Percentiles rank a stretch among this genome's conserved stretches.
Evolutionary conservation across 306 rosid species (phyloP).

Genomic region (Carpinus viminea): DNA sequence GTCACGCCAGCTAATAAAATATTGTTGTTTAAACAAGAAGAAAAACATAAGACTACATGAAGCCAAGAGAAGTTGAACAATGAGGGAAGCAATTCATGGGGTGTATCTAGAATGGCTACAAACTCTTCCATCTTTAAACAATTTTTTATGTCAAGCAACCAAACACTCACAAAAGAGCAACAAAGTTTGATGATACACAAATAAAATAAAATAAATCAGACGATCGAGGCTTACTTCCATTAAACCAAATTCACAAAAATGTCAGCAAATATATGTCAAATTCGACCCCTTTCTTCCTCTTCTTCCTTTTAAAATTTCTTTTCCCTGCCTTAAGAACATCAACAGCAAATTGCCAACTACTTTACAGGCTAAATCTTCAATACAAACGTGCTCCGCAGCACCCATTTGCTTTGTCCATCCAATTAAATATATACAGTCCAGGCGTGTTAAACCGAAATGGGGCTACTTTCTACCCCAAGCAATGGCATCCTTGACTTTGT

Average conservation of each 20-base stretch:
- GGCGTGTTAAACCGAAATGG: constrained; percentile 37
- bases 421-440: constrained; percentile 63
- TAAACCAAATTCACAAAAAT: constrained; percentile 38
- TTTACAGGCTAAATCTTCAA: constrained; percentile 37
- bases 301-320: background rate
- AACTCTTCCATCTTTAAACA: background rate
- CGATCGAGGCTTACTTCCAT: constrained; percentile 38
- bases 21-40: background rate
- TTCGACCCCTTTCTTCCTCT: constrained; percentile 23
- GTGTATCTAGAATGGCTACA: constrained; percentile 13
- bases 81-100: constrained; percentile 4
- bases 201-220: constrained; percentile 20
- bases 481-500: constrained; percentile 31
- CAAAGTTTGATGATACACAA: constrained; percentile 29
- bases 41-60: background rate
- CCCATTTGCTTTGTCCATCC: constrained; percentile 46
- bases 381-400: constrained; percentile 30
- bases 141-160: constrained; percentile 7
- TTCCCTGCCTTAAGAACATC: constrained; percentile 32
- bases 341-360: constrained; percentile 35
- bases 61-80: background rate
- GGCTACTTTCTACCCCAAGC: constrained; percentile 36
- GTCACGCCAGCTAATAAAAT: too few species aligned
- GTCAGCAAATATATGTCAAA: constrained; percentile 32
- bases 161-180: constrained; percentile 28